Evolutionary conservation across 768 basidiomycete genomes (phyloP), one percentile per base, ranked within the genome.

Genomic region (Lyophyllum semitale): DNA sequence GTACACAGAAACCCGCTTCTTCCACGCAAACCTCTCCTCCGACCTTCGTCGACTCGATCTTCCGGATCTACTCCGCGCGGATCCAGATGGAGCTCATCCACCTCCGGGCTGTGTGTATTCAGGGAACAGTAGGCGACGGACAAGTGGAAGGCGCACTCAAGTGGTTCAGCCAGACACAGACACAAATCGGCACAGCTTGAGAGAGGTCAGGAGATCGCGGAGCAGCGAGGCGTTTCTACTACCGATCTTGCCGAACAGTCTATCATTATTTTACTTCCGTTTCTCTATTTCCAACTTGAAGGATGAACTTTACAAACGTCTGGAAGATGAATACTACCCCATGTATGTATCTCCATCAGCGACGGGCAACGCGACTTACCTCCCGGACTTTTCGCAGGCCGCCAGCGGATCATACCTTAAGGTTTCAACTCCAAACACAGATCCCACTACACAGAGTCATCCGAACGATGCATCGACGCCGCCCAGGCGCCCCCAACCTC

Each of bases 91-190:
- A 75, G 38, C 54, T 77, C 1, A 53, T 59, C 8, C 58, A 66
- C 40, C 64, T 77, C 42, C 69, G 73, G 20, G 42, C 67, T 2
- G 58, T 68, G 8, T 75, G 72, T 48, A 59, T 49, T 63, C 17
- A 59, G 63, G 22, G 73, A 75, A 50, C 68, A 71, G 25, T 63
- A 69, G 37, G 70, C 70, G 38, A 62, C 62, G 43, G 67, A 68
- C 52, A 58, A 63, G 51, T 67, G 71, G 57, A 64, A 69, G 33
- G 40, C 60, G 4, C 55, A 72, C 4, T 74, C 35, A 33, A 67
- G n/a, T 54, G 62, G 29, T 58, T 74, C 35, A 66, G 68, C 55
- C 57, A 57, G 42, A 30, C 15, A 52, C 8, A 3, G 29, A n/a
- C 37, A 41, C 12, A 41, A 44, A 17, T 29, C 38, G 8, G 1